Base-by-base conservation (phyloP, 345 rosid species). In the Excoecaria cochinchinensis region DNA sequence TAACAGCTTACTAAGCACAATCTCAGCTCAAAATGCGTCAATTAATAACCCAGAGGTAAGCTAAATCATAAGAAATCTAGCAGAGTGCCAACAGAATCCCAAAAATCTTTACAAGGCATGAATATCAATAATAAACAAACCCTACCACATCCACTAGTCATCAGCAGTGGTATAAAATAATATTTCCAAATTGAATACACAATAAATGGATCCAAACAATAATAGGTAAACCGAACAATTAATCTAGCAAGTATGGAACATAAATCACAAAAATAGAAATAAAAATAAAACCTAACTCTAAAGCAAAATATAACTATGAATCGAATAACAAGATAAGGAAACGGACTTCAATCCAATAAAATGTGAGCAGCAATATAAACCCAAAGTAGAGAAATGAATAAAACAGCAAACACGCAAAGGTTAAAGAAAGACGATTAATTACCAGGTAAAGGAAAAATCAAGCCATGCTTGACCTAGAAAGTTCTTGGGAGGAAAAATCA, bases 391-490 rank as follows among this genome's bases (percentile, higher is more conserved):
- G 21, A 0, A 40, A 66, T 63, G 75, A 56, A 56, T 56, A 17
- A 55, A 66, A 48, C 46, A 74, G 1, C 4, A 42, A 24, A 40
- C 62, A 74, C 70, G 71, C 70, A 51, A 53, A 67, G 70, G 71
- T 40, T 66, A 74, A 22, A 62, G 15, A 50, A 60, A 53, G 12
- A 39, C 50, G 31, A 71, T 17, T 39, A 75, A 65, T 59, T 79
- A 86, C 92, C 90, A 64, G 78, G 69, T 71, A 82, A 77, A 66
- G 68, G 81, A 59, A 11, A 78, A 83, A 85, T 84, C 84, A 84
- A 70, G 85, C 82, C 84, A 85, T 79, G 82, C 42, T 81, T 73
- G 77, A 79, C 77, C 76, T 50, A 78, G 24, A 40, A 82, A 83
- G 81, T 44, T 81, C 55, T 71, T 71, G 78, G 64, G 80, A 70